These are phyloP conservation scores for Xylaria arbuscula DNA, from an alignment of 2,329 filamentous ascomycete species.

Conservation along the genomic window DNA sequence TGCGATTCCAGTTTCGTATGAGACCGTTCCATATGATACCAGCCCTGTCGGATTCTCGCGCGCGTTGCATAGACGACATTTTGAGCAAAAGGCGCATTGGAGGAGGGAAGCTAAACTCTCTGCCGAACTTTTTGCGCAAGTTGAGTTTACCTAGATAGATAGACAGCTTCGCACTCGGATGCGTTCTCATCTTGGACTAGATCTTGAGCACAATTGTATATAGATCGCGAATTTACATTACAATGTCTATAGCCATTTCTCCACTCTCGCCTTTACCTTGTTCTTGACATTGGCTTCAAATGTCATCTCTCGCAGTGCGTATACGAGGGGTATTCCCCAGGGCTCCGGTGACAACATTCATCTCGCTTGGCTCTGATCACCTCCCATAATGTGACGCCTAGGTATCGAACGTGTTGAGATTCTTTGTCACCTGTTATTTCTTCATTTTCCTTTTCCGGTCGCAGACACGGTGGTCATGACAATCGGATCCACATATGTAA, in stretches of 20 bases:
- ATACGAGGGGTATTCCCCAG: no score
- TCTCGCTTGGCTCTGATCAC: no score
- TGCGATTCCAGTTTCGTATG: constrained; percentile 8
- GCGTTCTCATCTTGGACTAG: constrained; percentile 25
- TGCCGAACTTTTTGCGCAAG: constrained; percentile 6
- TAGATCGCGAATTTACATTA: constrained; percentile 22
- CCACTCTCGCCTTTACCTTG: neutral
- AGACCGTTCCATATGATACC: constrained; percentile 2
- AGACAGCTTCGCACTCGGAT: constrained; percentile 15
- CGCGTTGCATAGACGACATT: constrained; percentile 25
- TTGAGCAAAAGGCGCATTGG: constrained; percentile 14
- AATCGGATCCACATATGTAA: no score
- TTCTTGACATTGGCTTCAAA: neutral
- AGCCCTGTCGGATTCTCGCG: neutral
- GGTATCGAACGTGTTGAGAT: no score
- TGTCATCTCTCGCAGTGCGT: neutral
- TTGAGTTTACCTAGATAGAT: constrained; percentile 20
- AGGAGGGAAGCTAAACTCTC: neutral
- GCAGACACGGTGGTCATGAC: no score
- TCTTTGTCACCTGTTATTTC: no score
- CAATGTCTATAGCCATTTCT: constrained; percentile 24
- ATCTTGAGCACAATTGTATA: constrained; percentile 29
- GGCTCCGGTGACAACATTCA: no score
- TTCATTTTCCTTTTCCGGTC: no score
- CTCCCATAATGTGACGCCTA: no score